Base-by-base conservation (phyloP, 257 asterid genomes). In the Ligustrum vulgare region DNA sequence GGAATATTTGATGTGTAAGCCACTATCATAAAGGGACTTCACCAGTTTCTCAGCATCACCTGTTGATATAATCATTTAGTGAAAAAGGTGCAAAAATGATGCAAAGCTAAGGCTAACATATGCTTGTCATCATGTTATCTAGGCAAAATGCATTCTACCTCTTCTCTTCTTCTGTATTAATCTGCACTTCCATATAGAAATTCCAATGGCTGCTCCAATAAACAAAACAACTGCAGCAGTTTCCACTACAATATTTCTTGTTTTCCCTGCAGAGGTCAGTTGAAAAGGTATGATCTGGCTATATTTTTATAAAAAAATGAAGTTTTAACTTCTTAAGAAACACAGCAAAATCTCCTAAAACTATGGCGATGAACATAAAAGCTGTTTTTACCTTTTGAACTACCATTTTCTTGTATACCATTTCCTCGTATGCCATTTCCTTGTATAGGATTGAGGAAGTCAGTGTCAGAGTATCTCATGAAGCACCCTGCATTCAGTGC, bases 1-100 rank as follows among this genome's bases (percentile, higher is more conserved):
- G 69, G 90, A 86, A 70, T 81, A 84, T 62, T 86, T 86, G 86
- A 83, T 84, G 83, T 86, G 82, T 74, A 86, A 76, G 78, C 90
- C 73, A 62, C 88, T 84, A 39, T 84, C 83, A 15, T 81, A 11
- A 70, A 86, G 88, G 39, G 76, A 77, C 79, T 84, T 84, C 63
- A 66, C 86, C 77, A 82, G 31, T 78, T 82, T 80, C 72, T 79
- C 83, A n/a, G 69, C 86, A 51, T 83, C 86, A 47, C 81, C 77
- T 34, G 84, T 49, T 49, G 58, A 49, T 49, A 22, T 49, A 49
- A 16, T 6, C 91, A 84, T 75, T 88, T 80, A 79, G 87, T 9
- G 18, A 23, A 58, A 22, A 58, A 23, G 16, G 5, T 22, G 66
- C 15, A 23, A 58, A 58, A 8, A 3, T 15, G 11, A 2, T 8